Base-by-base conservation (phyloP, 495 filamentous ascomycete species). In the Talaromyces adpressus region DNA sequence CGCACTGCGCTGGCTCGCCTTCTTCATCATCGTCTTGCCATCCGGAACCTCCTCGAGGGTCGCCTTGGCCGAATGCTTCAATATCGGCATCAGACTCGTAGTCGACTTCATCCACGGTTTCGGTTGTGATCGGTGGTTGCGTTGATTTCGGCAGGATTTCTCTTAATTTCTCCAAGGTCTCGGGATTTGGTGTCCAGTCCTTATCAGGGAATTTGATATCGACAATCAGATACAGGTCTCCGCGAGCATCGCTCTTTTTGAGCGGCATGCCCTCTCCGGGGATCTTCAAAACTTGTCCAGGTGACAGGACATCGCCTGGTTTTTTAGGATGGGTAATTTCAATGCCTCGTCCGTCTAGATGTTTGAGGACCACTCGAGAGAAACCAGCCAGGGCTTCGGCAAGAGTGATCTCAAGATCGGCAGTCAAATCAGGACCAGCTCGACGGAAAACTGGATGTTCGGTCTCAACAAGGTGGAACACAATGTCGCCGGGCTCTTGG, bases 261-360 rank as follows among this genome's bases (percentile, higher is more conserved):
- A 84, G 69, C 6, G 95, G 93, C 94, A 98, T 98, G 52, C 94
- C 94, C 73, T 98, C 94, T 32, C 90, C 91, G 4, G 80, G 70
- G 4, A 98, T 78, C 75, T 91, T 96, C 64, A 98, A 81, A 14
- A 92, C 83, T 67, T 98, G 90, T 16, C 85, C 88, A 2, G 93
- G 91, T 20, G 83, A 85, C 12, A 98, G 72, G 51, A 96, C 75
- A 73, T 89, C 85, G 64, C 92, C 92, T 53, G 83, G 78, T 2
- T 86, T 85, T 64, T 84, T 79, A 9, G 81, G 74, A 68, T 94
- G 87, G 59, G 83, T 82, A 54, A 98, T 75, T 62, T 89, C 83
- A 62, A 98, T 95, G 23, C 95, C 94, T 61, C 94, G 84, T 14
- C 93, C 94, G 69, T 98, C 94, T 4, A 98, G 86, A 72, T 98